Percentiles rank a stretch among this genome's conserved stretches.
These are phyloP conservation scores for Raphanus sativus DNA, from an alignment of 345 rosid species.

Conservation along the genomic window DNA sequence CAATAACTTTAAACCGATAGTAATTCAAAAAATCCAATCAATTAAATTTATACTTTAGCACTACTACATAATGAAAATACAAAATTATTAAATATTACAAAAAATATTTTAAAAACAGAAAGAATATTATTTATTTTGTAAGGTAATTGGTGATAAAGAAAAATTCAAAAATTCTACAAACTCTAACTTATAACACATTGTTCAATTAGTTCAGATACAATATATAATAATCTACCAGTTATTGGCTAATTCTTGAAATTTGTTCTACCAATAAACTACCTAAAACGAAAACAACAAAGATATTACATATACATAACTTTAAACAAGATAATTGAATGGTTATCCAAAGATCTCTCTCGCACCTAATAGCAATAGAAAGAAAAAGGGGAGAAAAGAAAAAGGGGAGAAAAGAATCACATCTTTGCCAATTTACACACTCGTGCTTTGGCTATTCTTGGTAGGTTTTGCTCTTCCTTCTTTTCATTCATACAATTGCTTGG, in stretches of 20 bases:
- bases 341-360: slow-evolving; percentile 33
- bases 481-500: slow-evolving; percentile 19
- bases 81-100: background rate
- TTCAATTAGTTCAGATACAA: background rate
- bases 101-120: background rate
- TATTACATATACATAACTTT: slow-evolving; percentile 22
- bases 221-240: background rate
- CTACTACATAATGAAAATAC: too few species aligned
- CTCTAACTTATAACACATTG: background rate
- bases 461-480: slow-evolving; percentile 41
- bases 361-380: slow-evolving; percentile 28
- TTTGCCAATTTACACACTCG: slow-evolving; percentile 17
- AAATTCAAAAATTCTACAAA: background rate
- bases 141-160: background rate
- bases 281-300: slow-evolving; percentile 17
- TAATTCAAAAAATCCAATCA: background rate
- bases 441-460: slow-evolving; percentile 35
- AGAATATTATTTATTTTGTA: background rate
- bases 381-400: background rate
- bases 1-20: background rate
- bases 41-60: background rate
- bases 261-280: slow-evolving; percentile 11
- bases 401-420: background rate
- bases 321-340: slow-evolving; percentile 38
- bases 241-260: slow-evolving; percentile 9